Evolutionary conservation across 768 basidiomycete genomes (phyloP), one percentile per base, ranked within the genome.

Genomic region (Podaxis carcinomalis): DNA sequence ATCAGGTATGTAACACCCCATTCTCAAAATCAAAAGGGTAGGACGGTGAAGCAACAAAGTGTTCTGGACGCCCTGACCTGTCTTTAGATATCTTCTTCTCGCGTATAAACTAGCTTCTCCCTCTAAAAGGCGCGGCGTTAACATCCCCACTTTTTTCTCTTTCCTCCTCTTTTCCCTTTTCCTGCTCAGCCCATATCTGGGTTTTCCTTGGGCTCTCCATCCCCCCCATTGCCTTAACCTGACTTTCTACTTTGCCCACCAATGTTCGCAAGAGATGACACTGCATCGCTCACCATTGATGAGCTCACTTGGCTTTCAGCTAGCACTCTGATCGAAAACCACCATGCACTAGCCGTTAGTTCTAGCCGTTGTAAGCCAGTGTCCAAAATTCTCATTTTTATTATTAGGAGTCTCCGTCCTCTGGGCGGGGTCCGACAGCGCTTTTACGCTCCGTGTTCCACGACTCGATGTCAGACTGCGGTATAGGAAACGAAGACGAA

Each of bases 271-370:
- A 59, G 61, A 69, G 67, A 57, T 61, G 67, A 51, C 72, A 68
- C 46, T 70, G 56, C 66, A 65, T 42, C 68, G 73, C 70, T 78
- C 60, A 76, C 77, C 58, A 71, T 74, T 59, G 82, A 82, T 63
- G 82, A 82, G 68, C 70, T 81, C 55, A 72, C 78, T 23, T 83
- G 82, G 82, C 72, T 83, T 19, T 74, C 78, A 51, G 80, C 79
- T 27, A 78, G 75, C 46, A 55, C 59, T 10, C 53, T 61, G 44
- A 68, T 57, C 21, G 59, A 61, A 35, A 61, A 61, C 46, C 52
- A 61, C 39, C 42, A 61, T 49, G 59, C 59, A 25, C 28, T 61
- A 37, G 46, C 53, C 27, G 59, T 61, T 49, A 14, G 59, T 61
- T 25, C 52, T 49, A 32, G 35, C 44, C 21, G 6, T 7, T 19